Evolutionary conservation across 129 eudicot genomes (phyloP).

Genomic region (Helianthus tuberosus): DNA sequence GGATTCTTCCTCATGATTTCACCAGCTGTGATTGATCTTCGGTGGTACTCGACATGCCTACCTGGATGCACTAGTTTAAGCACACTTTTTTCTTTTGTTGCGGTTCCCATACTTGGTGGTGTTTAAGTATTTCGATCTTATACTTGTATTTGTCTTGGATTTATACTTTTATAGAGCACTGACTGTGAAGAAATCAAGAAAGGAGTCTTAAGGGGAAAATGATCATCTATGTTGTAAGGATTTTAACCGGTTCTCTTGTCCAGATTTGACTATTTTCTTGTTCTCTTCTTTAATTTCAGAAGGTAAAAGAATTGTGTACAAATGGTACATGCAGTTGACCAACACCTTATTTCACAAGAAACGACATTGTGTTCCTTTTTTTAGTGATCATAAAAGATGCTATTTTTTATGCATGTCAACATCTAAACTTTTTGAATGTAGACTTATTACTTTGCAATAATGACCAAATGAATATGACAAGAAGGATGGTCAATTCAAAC

Average conservation of each 20-base stretch:
- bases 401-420: not conserved
- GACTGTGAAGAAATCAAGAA: constrained; percentile 21
- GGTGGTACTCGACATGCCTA: constrained; percentile 47
- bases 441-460: not conserved
- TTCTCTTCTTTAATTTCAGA: too few species aligned
- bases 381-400: too few species aligned
- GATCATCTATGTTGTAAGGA: constrained; percentile 37
- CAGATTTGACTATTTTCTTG: too few species aligned
- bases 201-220: constrained; percentile 2
- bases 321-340: too few species aligned
- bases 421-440: not conserved
- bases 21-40: constrained; percentile 44
- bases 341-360: too few species aligned
- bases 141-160: constrained; percentile 17
- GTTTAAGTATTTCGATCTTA: constrained; percentile 18
- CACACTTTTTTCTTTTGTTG: constrained; percentile 46
- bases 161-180: not conserved
- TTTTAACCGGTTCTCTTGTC: not conserved
- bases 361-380: too few species aligned
- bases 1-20: constrained; percentile 71
- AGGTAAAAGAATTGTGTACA: too few species aligned
- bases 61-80: constrained; percentile 70
- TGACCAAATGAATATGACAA: not conserved
- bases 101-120: constrained; percentile 40
- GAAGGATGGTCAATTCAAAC: not conserved